A percentile compares a stretch with the other conserved stretches of the same genome.
These are phyloP conservation scores for Lophiostoma macrostomum DNA, from an alignment of 495 filamentous ascomycete species.

Conservation along the genomic window DNA sequence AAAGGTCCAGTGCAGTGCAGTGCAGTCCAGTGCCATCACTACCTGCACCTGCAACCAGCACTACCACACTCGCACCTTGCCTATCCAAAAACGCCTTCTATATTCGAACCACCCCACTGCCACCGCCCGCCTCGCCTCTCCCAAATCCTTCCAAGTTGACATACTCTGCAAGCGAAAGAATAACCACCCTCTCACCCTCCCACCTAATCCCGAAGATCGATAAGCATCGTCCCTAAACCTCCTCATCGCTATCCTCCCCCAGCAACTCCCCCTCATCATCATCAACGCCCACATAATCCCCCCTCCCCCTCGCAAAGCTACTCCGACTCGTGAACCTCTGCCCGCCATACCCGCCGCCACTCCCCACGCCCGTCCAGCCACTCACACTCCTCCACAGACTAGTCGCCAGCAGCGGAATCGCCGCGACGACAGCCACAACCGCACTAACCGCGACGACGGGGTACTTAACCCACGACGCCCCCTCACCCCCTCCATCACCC, in stretches of 20 bases:
- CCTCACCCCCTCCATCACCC: constrained; percentile 52
- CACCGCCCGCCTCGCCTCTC: too few relatives aligned
- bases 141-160: too few relatives aligned
- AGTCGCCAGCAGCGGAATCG: constrained; percentile 66
- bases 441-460: constrained; percentile 77
- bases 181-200: neutral
- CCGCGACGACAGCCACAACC: constrained; percentile 68
- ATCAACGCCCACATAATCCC: constrained; percentile 83
- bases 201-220: neutral
- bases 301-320: constrained; percentile 76
- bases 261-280: constrained; percentile 91
- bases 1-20: neutral
- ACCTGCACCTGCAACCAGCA: too few relatives aligned
- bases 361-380: constrained; percentile 38
- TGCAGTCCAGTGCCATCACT: too few relatives aligned
- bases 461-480: constrained; percentile 64
- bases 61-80: too few relatives aligned
- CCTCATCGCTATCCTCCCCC: constrained; percentile 90
- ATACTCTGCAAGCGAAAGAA: neutral
- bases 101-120: too few relatives aligned
- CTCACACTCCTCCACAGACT: constrained; percentile 64
- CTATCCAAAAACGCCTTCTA: too few relatives aligned
- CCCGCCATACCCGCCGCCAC: constrained; percentile 38
- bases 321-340: constrained; percentile 76
- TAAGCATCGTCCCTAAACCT: constrained; percentile 45